A percentile compares a stretch with the other conserved stretches of the same genome.
Conservation (phyloP, 208 protist genomes). For the Leptomonas pyrrhocoris region DNA sequence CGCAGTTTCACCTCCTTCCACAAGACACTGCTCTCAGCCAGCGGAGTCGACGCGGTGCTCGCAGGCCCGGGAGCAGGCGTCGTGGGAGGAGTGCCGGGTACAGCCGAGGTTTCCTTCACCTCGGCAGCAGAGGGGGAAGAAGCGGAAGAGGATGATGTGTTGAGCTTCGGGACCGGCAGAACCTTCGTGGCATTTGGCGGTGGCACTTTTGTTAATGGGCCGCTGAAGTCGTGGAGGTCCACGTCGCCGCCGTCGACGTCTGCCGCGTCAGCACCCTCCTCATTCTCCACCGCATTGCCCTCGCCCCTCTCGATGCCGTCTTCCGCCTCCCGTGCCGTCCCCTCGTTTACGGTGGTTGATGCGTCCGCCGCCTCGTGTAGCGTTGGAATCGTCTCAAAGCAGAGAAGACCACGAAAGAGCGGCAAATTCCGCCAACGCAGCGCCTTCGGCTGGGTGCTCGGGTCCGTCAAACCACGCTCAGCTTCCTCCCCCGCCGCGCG, state of each 20-base stretch:
- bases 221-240: background rate
- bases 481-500: background rate
- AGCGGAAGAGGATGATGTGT: background rate
- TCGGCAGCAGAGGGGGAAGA: background rate
- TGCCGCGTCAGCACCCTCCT: background rate
- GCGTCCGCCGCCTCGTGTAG: background rate
- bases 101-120: background rate
- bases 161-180: background rate
- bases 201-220: background rate
- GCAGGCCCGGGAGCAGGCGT: background rate
- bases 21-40: conserved; percentile 1
- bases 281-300: background rate
- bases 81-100: background rate
- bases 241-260: background rate
- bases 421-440: conserved; percentile 41
- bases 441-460: background rate
- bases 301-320: background rate
- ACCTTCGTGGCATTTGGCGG: background rate
- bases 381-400: conserved; percentile 47
- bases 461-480: background rate
- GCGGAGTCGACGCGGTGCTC: background rate
- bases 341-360: background rate
- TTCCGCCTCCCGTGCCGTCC: background rate
- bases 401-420: conserved; percentile 64
- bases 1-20: conserved; percentile 41